Percentiles rank a stretch among this genome's conserved stretches.
Evolutionary conservation across 352 stramenopile genomes (phyloP).

Genomic region (Pythium oligandrum): DNA sequence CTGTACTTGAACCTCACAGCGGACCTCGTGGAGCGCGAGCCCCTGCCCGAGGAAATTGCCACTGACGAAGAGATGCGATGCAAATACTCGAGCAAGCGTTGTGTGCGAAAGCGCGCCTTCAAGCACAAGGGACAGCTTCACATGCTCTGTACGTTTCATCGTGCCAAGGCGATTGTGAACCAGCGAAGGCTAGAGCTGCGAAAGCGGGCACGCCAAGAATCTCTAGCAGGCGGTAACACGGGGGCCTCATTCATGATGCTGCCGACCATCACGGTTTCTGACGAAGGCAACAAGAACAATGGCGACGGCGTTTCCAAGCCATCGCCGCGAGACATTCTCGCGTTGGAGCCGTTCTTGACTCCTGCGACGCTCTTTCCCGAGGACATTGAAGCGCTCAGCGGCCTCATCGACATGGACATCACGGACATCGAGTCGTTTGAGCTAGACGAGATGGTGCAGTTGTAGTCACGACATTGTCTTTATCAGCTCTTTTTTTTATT

Average conservation of each 20-base stretch:
- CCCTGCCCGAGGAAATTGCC: constrained; percentile 17
- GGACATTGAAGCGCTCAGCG: constrained; percentile 13
- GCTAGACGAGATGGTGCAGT: too few relatives aligned
- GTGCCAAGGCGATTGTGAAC: constrained; percentile 27
- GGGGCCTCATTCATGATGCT: constrained; percentile 7
- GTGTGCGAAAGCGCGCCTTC: constrained; percentile 13
- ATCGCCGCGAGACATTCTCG: constrained; percentile 14
- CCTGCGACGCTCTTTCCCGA: constrained; percentile 15
- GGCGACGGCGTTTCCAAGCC: not conserved
- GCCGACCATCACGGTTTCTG: constrained; percentile 10
- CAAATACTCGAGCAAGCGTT: constrained; percentile 33
- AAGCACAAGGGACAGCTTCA: constrained; percentile 28
- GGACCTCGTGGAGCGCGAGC: constrained; percentile 16
- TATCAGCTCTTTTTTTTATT: not conserved
- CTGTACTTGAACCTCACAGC: constrained; percentile 13
- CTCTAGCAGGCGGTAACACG: not conserved
- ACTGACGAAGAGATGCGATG: constrained; percentile 17
- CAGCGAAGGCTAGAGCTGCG: constrained; percentile 25
- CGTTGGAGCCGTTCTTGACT: constrained; percentile 14
- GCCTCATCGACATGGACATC: constrained; percentile 11
- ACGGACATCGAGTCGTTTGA: not conserved
- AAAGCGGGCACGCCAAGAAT: constrained; percentile 10
- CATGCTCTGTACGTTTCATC: constrained; percentile 31
- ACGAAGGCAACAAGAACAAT: not conserved
- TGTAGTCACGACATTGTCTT: too few relatives aligned